These are phyloP conservation scores for Petunia secreta DNA, from an alignment of 257 asterid genomes.

Conservation along the genomic window DNA sequence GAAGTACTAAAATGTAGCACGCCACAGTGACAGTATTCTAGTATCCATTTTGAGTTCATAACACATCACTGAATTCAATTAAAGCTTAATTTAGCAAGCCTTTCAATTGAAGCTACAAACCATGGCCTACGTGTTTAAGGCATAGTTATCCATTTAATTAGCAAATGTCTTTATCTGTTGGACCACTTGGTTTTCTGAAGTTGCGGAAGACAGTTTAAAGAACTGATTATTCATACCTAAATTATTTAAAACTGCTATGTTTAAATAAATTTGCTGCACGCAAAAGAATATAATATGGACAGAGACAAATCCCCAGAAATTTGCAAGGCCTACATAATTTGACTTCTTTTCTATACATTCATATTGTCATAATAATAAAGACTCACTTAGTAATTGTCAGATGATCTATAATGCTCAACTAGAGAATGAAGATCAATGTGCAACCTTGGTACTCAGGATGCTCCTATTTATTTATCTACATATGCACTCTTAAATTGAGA, in stretches of 20 bases:
- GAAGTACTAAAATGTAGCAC: slow-evolving; percentile 7
- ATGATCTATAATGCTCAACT: background rate
- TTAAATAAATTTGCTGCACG: background rate
- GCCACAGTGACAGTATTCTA: background rate
- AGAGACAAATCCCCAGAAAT: background rate
- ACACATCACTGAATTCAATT: background rate
- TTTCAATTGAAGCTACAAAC: background rate
- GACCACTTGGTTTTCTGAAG: slow-evolving; percentile 6
- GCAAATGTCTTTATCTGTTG: background rate
- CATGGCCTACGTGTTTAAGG: slow-evolving; percentile 8
- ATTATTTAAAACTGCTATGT: slow-evolving; percentile 1
- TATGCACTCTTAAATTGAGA: background rate
- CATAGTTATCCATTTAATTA: slow-evolving; percentile 8
- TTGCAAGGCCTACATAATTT: background rate
- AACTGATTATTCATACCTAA: background rate
- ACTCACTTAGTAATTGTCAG: background rate
- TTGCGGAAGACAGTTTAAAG: background rate
- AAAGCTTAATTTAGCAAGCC: background rate
- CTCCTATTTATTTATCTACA: background rate
- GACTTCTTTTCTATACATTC: background rate
- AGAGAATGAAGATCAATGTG: background rate
- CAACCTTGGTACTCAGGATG: background rate
- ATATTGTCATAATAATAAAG: background rate
- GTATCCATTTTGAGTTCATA: background rate
- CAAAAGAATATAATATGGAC: background rate